Base-by-base conservation (phyloP, 2,329 filamentous ascomycete species). In the Fusarium zealandicum region DNA sequence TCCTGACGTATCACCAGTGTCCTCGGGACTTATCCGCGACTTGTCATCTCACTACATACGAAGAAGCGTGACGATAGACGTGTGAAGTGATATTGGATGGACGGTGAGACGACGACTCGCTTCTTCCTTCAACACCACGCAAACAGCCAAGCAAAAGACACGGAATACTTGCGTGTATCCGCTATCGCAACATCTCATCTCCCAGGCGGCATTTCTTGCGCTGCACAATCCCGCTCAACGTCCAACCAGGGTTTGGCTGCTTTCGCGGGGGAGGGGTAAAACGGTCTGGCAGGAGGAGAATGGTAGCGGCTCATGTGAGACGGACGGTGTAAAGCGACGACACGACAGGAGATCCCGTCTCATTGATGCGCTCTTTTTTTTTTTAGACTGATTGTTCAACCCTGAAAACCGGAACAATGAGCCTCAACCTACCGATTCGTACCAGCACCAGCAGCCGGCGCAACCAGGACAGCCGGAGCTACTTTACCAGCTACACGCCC, bases 391-490 rank as follows among this genome's bases (percentile, higher is more conserved):
- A 14, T 49, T 52, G 51, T 53, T 52, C 50, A 63, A 25, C 22
- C 22, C 22, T 8, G 22, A 25, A 25, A 25, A 25, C 22, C 22
- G 22, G 22, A 25, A 72, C 61, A 63, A 82, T 81, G 78, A 82
- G 74, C 68, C 70, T 83, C 71, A 80, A 78, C 56, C 72, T 83
- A 30, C 82, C 82, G 43, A 67, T 83, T 59, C 80, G 80, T 56
- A 72, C 76, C 47, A 75, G 54, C 52, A 60, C 76, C 54, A 74
- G 76, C 54, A 79, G 80, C 57, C 75, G 74, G 64, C 75, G 81
- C 61, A 84, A 83, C 64, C 78, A 81, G 69, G 79, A 82, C 49
- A 83, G 81, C 66, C 76, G 80, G 60, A 82, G 79, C 66, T 82
- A 84, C 69, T 84, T 83, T 67, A 83, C 80, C 47, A 79, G 73